Evolutionary conservation across 2,329 filamentous ascomycete genomes (phyloP), one percentile per base, ranked within the genome.

Genomic region (Penicillium thymicola): DNA sequence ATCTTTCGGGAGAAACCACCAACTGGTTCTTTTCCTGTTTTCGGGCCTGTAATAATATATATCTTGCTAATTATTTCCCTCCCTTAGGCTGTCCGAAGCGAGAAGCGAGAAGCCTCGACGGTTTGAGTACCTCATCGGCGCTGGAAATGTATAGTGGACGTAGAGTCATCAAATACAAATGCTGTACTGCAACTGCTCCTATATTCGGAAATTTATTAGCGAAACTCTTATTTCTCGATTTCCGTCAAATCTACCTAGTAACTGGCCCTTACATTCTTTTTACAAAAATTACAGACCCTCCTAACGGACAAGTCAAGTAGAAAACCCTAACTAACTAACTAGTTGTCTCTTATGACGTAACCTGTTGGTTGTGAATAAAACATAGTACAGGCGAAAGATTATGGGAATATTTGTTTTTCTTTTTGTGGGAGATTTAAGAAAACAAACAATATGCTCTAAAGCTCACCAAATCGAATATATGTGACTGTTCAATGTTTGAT

Each of bases 391-490:
- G 8, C 5, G 7, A 21, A 28, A 6, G 5, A 10, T 2, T 40
- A n/a, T 4, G 10, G 10, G 3, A 28, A 28, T 1, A 1, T 23
- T 16, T 25, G 14, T 2, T 11, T 1, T n/a, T n/a, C 6, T n/a
- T 28, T 4, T 9, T 4, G 9, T 11, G 16, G 9, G 25, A n/a
- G 9, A n/a, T 6, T 23, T n/a, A 34, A 23, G 10, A 32, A 32
- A n/a, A 13, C 7, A 30, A 44, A 32, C 1, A 1, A 30, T 30
- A 14, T 9, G 14, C 5, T 30, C 27, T 6, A 30, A 30, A 30
- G 11, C 2, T 5, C 16, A 18, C 42, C 57, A 57, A 13, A 55
- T 37, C n/a, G 58, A 34, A 30, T 48, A 60, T 8, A 45, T 37
- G 11, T 54, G 40, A 18, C 57, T 56, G 51, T 56, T 58, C 8